Evolutionary conservation across 2,329 filamentous ascomycete species (phyloP).

Genomic region (Xylaria multiplex): DNA sequence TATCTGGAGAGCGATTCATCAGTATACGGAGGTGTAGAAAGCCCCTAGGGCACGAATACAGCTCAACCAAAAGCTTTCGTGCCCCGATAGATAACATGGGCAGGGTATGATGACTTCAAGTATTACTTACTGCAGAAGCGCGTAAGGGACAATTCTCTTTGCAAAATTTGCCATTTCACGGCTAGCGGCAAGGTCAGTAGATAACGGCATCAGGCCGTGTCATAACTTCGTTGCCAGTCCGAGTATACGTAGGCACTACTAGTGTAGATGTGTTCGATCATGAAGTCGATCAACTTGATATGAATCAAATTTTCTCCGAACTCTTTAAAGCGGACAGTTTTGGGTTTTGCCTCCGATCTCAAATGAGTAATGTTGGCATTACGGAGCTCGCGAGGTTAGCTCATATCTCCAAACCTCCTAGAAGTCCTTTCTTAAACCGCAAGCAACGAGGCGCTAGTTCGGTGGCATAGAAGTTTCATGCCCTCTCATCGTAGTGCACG

Average conservation of each 20-base stretch:
- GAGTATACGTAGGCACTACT: not conserved
- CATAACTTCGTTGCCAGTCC: not conserved
- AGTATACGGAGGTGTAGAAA: not conserved
- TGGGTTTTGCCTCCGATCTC: not conserved
- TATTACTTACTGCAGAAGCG: constrained; percentile 3
- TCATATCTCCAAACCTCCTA: constrained; percentile 4
- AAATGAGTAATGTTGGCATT: not conserved
- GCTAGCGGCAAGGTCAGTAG: not conserved
- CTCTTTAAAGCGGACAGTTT: not conserved
- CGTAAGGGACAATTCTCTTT: not conserved
- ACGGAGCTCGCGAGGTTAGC: not conserved
- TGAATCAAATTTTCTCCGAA: not conserved
- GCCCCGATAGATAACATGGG: not conserved
- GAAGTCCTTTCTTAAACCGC: constrained; percentile 5
- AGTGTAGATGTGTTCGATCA: constrained; percentile 7
- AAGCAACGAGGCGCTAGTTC: not conserved
- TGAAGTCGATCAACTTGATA: not conserved
- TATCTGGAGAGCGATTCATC: no score
- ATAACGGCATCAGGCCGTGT: not conserved
- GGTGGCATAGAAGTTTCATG: constrained; percentile 6
- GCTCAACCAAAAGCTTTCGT: not conserved
- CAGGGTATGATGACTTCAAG: not conserved
- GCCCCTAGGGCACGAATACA: not conserved
- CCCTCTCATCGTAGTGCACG: constrained; percentile 6
- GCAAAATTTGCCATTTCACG: not conserved